Percentiles rank a stretch among this genome's conserved stretches.
Conservation (phyloP, 805 yeast species). For the Yarrowia deformans region DNA sequence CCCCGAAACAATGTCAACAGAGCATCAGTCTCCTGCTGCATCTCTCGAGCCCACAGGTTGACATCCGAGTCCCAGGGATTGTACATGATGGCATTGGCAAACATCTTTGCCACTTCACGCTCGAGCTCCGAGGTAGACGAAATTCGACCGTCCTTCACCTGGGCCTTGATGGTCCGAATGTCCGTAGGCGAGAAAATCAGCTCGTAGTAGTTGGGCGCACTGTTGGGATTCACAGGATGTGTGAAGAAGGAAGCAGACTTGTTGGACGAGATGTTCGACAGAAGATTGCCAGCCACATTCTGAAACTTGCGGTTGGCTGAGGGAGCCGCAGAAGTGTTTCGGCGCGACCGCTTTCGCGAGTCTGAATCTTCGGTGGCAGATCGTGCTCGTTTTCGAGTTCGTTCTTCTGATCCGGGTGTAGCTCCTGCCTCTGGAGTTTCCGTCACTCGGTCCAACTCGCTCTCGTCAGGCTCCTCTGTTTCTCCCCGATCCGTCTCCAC, state of each 20-base stretch:
- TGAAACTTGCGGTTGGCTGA: conserved; percentile 62
- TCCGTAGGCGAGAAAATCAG: conserved; percentile 72
- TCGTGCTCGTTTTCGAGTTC: conserved; percentile 25
- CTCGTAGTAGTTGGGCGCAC: conserved; percentile 72
- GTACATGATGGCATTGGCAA: conserved; percentile 85
- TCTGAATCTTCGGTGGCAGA: conserved; percentile 16
- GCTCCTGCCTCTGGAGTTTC: conserved; percentile 25
- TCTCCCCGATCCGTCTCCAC: conserved; percentile 19
- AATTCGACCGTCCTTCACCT: conserved; percentile 66
- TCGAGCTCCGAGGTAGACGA: conserved; percentile 61
- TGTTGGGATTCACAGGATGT: conserved; percentile 69
- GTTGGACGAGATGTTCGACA: conserved; percentile 71
- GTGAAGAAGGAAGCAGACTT: conserved; percentile 76
- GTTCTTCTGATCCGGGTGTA: conserved; percentile 15
- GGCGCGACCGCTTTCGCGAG: conserved; percentile 15
- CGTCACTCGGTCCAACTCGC: conserved; percentile 9
- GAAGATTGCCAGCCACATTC: conserved; percentile 64
- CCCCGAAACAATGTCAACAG: conserved; percentile 62
- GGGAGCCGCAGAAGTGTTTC: conserved; percentile 39
- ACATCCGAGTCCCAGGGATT: conserved; percentile 71
- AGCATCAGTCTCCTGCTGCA: conserved; percentile 71
- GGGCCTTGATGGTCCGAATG: conserved; percentile 65
- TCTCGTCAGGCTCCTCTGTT: conserved; percentile 17
- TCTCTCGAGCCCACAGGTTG: conserved; percentile 66
- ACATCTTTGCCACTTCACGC: conserved; percentile 75